A percentile compares a stretch with the other conserved stretches of the same genome.
Conservation (phyloP, 2,329 filamentous ascomycete species). For the Metarhizium robertsii region DNA sequence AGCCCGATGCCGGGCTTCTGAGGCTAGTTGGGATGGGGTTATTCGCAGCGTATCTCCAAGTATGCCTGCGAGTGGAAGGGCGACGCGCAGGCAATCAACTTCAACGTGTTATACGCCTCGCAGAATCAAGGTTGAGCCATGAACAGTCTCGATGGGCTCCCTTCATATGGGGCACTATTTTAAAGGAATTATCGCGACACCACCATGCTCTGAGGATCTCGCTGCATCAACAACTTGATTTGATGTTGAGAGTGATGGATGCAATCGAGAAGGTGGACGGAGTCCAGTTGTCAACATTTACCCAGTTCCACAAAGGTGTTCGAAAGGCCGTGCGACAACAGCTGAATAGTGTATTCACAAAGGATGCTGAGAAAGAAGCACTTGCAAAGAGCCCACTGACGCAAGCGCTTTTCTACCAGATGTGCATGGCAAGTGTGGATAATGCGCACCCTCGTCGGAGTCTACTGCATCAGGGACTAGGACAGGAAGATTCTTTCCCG, state of each 20-base stretch:
- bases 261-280: conserved; percentile 18
- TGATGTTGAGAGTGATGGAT: conserved; percentile 18
- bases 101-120: conserved; percentile 21
- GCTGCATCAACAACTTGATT: conserved; percentile 18
- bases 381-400: neutral
- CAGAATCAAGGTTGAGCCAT: conserved; percentile 15
- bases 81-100: conserved; percentile 15
- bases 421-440: no score
- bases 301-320: conserved; percentile 13
- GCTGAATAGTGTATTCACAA: conserved; percentile 11
- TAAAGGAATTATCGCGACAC: conserved; percentile 23
- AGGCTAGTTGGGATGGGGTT: conserved; percentile 19
- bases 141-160: conserved; percentile 18
- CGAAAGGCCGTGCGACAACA: conserved; percentile 15
- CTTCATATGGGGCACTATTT: conserved; percentile 23
- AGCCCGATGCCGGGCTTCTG: conserved; percentile 15
- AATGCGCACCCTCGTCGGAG: neutral
- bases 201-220: conserved; percentile 18
- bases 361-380: neutral
- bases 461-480: no score
- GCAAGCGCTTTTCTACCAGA: neutral
- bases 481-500: neutral
- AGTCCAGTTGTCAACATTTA: conserved; percentile 10
- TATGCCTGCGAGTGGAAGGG: conserved; percentile 15
- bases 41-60: conserved; percentile 41